Evolutionary conservation across 305 asterid genomes (phyloP).

Genomic region (Andrographis paniculata): DNA sequence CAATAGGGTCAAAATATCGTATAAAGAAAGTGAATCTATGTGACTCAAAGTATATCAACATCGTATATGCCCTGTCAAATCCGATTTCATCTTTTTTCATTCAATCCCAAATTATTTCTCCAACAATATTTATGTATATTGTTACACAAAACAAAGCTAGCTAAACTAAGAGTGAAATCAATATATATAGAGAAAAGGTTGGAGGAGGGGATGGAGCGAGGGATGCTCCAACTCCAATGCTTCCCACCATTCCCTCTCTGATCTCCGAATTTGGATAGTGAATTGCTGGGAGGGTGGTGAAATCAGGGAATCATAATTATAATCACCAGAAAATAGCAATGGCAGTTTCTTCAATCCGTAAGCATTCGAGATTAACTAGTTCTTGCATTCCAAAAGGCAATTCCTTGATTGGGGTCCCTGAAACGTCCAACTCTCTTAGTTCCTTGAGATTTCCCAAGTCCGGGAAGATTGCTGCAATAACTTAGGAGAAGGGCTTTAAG

Average conservation of each 20-base stretch:
- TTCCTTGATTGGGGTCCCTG: constrained; percentile 3
- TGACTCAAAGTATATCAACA: no score
- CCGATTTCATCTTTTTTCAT: no score
- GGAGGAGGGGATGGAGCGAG: background rate
- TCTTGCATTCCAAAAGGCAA: constrained; percentile 13
- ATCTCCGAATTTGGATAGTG: background rate
- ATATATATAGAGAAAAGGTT: background rate
- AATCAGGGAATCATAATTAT: background rate
- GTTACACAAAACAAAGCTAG: no score
- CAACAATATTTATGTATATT: no score
- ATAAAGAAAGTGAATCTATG: no score
- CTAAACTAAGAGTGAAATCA: no score
- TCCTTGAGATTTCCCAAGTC: constrained; percentile 2
- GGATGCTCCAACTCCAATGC: constrained; percentile 6
- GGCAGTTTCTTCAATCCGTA: background rate
- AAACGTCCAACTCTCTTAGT: constrained; percentile 6
- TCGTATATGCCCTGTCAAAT: no score
- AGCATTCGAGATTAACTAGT: background rate
- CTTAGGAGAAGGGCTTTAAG: constrained; percentile 1
- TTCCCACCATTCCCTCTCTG: constrained; percentile 6
- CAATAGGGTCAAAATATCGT: no score
- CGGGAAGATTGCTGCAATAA: background rate
- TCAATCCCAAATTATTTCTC: no score
- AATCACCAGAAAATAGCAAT: background rate
- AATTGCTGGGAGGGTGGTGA: background rate